Percentiles rank a stretch among this genome's conserved stretches.
These are phyloP conservation scores for Miamiensis avidus DNA, from an alignment of 169 alveolate species.

Conservation along the genomic window DNA sequence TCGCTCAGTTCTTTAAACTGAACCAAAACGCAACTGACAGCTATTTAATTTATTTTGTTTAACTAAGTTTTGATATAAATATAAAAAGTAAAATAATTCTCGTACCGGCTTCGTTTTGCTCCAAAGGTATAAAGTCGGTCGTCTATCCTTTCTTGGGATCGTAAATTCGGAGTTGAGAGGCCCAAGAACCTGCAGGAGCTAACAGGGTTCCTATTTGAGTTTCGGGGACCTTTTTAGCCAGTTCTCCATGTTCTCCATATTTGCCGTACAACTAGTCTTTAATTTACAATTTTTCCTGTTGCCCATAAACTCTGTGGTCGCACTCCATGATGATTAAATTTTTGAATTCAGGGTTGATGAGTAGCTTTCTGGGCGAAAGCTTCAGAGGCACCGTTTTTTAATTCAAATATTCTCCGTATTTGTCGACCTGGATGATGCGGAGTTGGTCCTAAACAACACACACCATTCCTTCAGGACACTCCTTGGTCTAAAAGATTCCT, in stretches of 20 bases:
- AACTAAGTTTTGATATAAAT: too few species aligned
- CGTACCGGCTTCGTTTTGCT: slow-evolving; percentile 95
- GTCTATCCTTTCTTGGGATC: slow-evolving; percentile 70
- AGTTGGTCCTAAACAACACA: slow-evolving; percentile 52
- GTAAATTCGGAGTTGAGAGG: slow-evolving; percentile 62
- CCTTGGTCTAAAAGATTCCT: slow-evolving; percentile 53
- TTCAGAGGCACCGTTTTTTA: slow-evolving; percentile 83
- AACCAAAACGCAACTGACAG: slow-evolving; percentile 88
- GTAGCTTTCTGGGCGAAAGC: slow-evolving; percentile 93
- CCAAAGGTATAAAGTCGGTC: slow-evolving; percentile 88
- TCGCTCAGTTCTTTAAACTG: slow-evolving; percentile 87
- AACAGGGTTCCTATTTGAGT: slow-evolving; percentile 39
- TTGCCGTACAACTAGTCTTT: slow-evolving; percentile 44
- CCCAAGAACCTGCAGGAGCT: slow-evolving; percentile 61
- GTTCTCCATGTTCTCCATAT: slow-evolving; percentile 12
- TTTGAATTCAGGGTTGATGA: slow-evolving; percentile 50
- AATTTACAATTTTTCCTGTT: slow-evolving; percentile 29
- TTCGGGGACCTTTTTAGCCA: slow-evolving; percentile 10
- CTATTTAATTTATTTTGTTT: too few species aligned
- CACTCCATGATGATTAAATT: slow-evolving; percentile 64
- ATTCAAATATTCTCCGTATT: slow-evolving; percentile 91
- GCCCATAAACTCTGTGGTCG: slow-evolving; percentile 54
- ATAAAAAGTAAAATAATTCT: too few species aligned
- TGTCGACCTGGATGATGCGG: slow-evolving; percentile 48
- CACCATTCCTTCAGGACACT: slow-evolving; percentile 63